Evolutionary conservation across 2,329 filamentous ascomycete species (phyloP), one percentile per base, ranked within the genome.

Genomic region (Fusarium papillatum): DNA sequence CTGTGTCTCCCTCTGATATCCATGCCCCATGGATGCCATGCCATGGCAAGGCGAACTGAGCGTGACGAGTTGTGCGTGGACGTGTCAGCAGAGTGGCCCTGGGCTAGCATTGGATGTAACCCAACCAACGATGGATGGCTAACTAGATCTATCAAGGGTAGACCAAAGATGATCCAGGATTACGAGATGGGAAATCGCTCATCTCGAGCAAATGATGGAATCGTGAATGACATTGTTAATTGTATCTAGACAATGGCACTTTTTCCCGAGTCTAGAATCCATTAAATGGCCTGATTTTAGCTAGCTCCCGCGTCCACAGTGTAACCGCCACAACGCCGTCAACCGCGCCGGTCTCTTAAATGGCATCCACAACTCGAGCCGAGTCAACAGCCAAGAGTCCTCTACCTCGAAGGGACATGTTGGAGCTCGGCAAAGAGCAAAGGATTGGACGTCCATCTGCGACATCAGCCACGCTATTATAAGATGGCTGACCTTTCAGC

Each of bases 281-380:
- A 43, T 38, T 19, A 55, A 70, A 43, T 73, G 75, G 57, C 50
- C 70, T 77, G 72, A 77, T 70, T 64, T 67, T 69, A 43, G 17
- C 39, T 46, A 46, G 59, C 46, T 66, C 24, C 46, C 63, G 70
- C 55, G 50, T 64, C 66, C 31, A 19, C 16, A 61, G 66, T 76
- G 73, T 76, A 76, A 72, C 74, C 50, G 29, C 43, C 31, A 16
- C n/a, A 60, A 7, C 38, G 50, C 53, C 34, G 57, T 46, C 48
- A 68, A 57, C 64, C 39, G 38, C 41, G 41, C 50, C 59, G 31
- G 39, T 61, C 38, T 36, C 17, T 67, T 34, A 14, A 36, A 9
- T 17, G 16, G 46, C 46, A 55, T 39, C 46, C 63, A 31, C 63
- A 38, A 29, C 46, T 41, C 34, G 2, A 29, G 36, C 31, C 17